Evolutionary conservation across 306 rosid genomes (phyloP).

Genomic region (Oemleria cerasiformis): DNA sequence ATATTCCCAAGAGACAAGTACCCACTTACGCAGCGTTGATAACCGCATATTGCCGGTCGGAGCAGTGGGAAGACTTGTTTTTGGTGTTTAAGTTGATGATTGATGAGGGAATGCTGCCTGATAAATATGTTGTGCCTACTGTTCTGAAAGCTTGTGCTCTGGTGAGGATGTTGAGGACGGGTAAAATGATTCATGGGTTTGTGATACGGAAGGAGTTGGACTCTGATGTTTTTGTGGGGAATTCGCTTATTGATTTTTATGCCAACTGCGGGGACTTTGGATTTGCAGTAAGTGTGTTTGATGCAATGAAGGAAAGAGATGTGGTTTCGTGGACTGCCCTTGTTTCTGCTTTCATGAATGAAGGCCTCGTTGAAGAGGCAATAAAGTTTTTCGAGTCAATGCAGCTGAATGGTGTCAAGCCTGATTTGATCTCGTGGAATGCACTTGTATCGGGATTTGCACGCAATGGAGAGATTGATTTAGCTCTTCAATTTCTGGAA

Average conservation of each 20-base stretch:
- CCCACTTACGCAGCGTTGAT: constrained; percentile 29
- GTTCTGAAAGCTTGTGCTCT: constrained; percentile 42
- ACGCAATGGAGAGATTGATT: constrained; percentile 35
- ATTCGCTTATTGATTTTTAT: constrained; percentile 40
- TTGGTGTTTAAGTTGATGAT: constrained; percentile 35
- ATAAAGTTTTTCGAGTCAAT: constrained; percentile 31
- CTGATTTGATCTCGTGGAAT: constrained; percentile 50
- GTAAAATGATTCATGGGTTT: constrained; percentile 44
- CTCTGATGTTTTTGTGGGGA: constrained; percentile 39
- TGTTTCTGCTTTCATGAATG: constrained; percentile 40
- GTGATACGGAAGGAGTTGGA: constrained; percentile 27
- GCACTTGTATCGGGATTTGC: constrained; percentile 47
- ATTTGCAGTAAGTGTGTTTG: constrained; percentile 33
- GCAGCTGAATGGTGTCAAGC: constrained; percentile 36
- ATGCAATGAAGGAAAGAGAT: constrained; percentile 38
- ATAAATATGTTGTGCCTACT: constrained; percentile 42
- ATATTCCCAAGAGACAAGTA: constrained; percentile 25
- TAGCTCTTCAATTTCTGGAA: constrained; percentile 38
- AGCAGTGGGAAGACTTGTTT: constrained; percentile 41
- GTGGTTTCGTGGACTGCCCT: constrained; percentile 51
- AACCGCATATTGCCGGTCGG: constrained; percentile 29
- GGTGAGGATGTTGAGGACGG: constrained; percentile 22
- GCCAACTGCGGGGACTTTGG: constrained; percentile 43
- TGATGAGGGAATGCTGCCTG: constrained; percentile 36
- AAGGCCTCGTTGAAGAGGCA: constrained; percentile 40